Evolutionary conservation across 768 basidiomycete genomes (phyloP), one percentile per base, ranked within the genome.

Genomic region (Termitomyces sp.): DNA sequence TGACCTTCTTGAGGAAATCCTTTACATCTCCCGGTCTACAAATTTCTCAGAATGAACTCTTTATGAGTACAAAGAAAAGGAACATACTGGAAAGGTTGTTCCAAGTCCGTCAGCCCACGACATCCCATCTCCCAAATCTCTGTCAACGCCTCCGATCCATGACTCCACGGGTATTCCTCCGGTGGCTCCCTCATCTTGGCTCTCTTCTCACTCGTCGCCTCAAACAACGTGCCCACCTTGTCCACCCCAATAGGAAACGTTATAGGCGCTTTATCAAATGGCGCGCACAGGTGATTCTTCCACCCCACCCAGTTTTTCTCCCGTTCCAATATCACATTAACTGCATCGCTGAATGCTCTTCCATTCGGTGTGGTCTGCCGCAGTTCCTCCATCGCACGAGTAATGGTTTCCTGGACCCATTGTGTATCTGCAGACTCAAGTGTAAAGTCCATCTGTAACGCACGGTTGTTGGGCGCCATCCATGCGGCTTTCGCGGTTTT

Each of bases 221-320:
- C 86, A 66, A 89, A 82, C 42, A 92, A 69, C 14, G 60, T 56
- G 25, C 83, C 84, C 29, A 84, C 77, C 56, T 78, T 81, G 66
- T 73, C 71, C 4, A 77, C 83, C 56, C 81, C 76, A 36, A 85
- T 63, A 54, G 82, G 79, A 47, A 73, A 71, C 11, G 74, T 75
- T 83, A 87, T 85, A 5, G 89, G 79, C 43, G 86, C 86, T 66
- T 86, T 87, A 69, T 92, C 91, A 68, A 95, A 94, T 3, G 88
- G 83, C 15, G 84, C 76, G 69, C 93, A 95, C 2, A 89, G 72
- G 46, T 91, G 87, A 64, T 90, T 91, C 76, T 95, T 95, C 93
- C 92, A 95, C 64, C 83, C 85, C 4, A 92, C 85, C 94, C 94
- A 96, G 68, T 93, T 94, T 71, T 85, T 87, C 74, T 96, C 94